Percentiles rank a stretch among this genome's conserved stretches.
These are phyloP conservation scores for Neurospora sp. DNA, from an alignment of 495 filamentous ascomycete genomes.

Conservation along the genomic window DNA sequence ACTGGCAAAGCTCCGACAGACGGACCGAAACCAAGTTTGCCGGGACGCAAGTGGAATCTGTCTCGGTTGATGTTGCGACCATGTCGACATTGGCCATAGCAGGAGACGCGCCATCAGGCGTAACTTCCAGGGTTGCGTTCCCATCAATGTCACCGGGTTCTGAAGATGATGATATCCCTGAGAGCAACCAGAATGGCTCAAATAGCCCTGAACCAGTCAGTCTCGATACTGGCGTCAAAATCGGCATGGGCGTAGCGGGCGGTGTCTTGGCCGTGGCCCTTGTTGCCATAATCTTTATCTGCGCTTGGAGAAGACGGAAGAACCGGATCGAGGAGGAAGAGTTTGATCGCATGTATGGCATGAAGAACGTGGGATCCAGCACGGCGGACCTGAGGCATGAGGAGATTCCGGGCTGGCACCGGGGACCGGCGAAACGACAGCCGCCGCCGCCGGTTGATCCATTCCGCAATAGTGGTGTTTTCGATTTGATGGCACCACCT, in stretches of 20 bases:
- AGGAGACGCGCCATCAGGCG: not conserved
- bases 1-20: conserved; percentile 23
- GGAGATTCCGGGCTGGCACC: conserved; percentile 24
- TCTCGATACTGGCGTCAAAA: conserved; percentile 8
- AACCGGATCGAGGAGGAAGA: conserved; percentile 16
- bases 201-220: not conserved
- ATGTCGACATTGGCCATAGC: conserved; percentile 4
- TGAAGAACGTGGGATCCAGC: conserved; percentile 7
- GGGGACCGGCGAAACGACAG: conserved; percentile 10
- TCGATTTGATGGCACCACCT: conserved; percentile 4
- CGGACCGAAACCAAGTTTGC: not conserved
- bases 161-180: too few relatives aligned
- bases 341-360: conserved; percentile 19
- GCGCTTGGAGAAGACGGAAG: conserved; percentile 13
- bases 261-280: conserved; percentile 10
- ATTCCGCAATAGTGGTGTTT: not conserved
- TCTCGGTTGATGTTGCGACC: conserved; percentile 4
- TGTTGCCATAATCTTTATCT: conserved; percentile 10
- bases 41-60: not conserved
- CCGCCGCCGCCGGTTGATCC: conserved; percentile 10
- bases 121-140: not conserved
- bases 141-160: not conserved
- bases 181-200: not conserved
- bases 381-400: conserved; percentile 6
- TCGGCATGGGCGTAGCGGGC: conserved; percentile 15